Conservation (phyloP, 495 filamentous ascomycete species). For the Aspergillus homomorphus region DNA sequence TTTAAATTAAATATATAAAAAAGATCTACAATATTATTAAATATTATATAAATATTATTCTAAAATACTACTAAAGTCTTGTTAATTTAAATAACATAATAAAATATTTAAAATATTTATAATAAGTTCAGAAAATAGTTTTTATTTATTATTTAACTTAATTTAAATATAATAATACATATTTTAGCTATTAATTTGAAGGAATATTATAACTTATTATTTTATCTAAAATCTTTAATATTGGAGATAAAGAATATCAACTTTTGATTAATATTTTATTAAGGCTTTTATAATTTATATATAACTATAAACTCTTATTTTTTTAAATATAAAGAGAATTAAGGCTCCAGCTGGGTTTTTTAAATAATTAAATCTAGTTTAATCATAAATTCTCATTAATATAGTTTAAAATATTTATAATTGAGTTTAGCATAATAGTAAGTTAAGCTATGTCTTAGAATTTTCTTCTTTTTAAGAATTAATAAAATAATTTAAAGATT, state of each 20-base stretch:
- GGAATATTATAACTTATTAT: no score
- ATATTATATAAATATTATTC: not conserved
- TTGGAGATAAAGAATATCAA: no score
- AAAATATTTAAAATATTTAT: conserved; percentile 1
- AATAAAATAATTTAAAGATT: not conserved
- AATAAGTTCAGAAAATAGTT: not conserved
- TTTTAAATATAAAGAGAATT: not conserved
- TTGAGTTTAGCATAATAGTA: no score
- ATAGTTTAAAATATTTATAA: not conserved
- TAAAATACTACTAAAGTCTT: not conserved
- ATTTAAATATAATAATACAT: not conserved
- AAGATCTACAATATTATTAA: not conserved
- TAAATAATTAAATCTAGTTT: not conserved
- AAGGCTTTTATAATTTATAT: not conserved
- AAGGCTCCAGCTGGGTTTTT: no score
- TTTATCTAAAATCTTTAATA: no score
- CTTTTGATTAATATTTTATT: not conserved
- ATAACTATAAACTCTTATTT: not conserved
- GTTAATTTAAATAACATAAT: no score
- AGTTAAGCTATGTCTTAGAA: no score
- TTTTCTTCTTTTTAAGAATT: not conserved
- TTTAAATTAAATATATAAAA: not conserved
- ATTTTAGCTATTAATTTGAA: not conserved
- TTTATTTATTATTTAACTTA: not conserved
- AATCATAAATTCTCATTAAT: not conserved